Percentiles rank a stretch among this genome's conserved stretches.
These are phyloP conservation scores for Pulveroboletus sp. DNA, from an alignment of 768 basidiomycete genomes.

Conservation along the genomic window DNA sequence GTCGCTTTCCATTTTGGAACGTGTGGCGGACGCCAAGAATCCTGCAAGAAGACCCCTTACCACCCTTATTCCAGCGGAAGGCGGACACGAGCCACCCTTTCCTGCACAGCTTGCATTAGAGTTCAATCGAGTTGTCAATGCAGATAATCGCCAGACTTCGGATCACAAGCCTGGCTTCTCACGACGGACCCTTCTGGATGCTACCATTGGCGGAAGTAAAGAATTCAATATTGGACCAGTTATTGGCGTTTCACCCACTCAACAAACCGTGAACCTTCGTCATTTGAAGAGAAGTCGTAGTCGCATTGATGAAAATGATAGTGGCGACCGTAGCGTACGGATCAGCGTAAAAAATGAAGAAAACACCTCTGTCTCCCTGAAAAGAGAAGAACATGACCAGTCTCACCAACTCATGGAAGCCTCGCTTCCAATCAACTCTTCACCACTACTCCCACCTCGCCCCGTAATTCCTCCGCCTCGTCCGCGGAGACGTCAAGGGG, in stretches of 20 bases:
- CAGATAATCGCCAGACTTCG: slow-evolving; percentile 2
- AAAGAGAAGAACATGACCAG: slow-evolving; percentile 17
- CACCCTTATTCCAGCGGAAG: slow-evolving; percentile 9
- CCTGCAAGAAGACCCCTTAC: slow-evolving; percentile 1
- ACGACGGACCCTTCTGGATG: slow-evolving; percentile 20
- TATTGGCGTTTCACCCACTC: slow-evolving; percentile 19
- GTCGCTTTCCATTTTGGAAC: not conserved
- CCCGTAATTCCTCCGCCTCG: slow-evolving; percentile 26
- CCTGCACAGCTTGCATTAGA: slow-evolving; percentile 15
- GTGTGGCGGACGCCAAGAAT: not conserved
- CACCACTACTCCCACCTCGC: slow-evolving; percentile 13
- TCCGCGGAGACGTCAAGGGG: slow-evolving; percentile 9
- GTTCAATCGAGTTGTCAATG: not conserved
- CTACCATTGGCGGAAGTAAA: not conserved
- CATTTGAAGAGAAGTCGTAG: slow-evolving; percentile 26
- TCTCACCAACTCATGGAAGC: not conserved
- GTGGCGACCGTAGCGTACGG: slow-evolving; percentile 28
- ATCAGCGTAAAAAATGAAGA: slow-evolving; percentile 23
- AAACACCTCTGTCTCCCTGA: not conserved
- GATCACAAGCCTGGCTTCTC: slow-evolving; percentile 9
- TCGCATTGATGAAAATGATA: slow-evolving; percentile 23
- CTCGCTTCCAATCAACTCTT: not conserved
- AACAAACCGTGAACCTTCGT: slow-evolving; percentile 28
- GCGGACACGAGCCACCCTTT: slow-evolving; percentile 7
- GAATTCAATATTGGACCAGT: slow-evolving; percentile 24